Evolutionary conservation across 768 basidiomycete species (phyloP), one percentile per base, ranked within the genome.

Genomic region (Rhizopogon roseolus): DNA sequence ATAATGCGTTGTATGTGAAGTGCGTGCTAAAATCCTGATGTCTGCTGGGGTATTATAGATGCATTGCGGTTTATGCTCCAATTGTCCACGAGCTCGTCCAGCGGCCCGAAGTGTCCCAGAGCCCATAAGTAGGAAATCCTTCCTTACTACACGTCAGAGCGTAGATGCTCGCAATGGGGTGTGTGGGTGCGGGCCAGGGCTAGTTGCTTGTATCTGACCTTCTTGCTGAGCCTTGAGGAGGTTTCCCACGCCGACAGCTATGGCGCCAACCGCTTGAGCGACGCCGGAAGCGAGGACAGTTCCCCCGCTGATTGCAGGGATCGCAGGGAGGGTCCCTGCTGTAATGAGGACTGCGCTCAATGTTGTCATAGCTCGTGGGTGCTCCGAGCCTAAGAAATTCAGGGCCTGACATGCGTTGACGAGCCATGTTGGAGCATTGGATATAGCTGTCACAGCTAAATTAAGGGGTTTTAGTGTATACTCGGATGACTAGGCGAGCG

Each of bases 311-410:
- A 90, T 79, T 2, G 78, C 86, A 19, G 88, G 88, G 32, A 90
- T 79, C 0, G 86, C 71, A 1, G 88, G 88, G 41, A 91, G 74
- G 32, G 85, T 83, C 36, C 88, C 89, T 32, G 85, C 85, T 2
- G 88, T 88, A 64, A 91, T 87, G 55, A 91, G 79, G 50, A 91
- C 81, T 6, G 88, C 88, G 57, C 86, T 86, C 50, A 90, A 66
- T 34, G 87, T 79, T 56, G 80, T 84, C 85, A 89, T 83, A 5
- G 75, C 80, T 64, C 85, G 85, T 9, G 89, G 89, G 60, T 91
- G 88, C 60, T 90, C 89, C 55, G 75, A 78, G 9, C 81, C 81
- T 50, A 91, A 80, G 70, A 78, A 86, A 51, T 89, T 86, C 55
- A 91, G 76, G 9, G 89, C 88, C 45, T 76, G 81, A 60, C 84